Conservation (phyloP, 176 grass and related monocot genomes). For the Tillandsia fasciculata region DNA sequence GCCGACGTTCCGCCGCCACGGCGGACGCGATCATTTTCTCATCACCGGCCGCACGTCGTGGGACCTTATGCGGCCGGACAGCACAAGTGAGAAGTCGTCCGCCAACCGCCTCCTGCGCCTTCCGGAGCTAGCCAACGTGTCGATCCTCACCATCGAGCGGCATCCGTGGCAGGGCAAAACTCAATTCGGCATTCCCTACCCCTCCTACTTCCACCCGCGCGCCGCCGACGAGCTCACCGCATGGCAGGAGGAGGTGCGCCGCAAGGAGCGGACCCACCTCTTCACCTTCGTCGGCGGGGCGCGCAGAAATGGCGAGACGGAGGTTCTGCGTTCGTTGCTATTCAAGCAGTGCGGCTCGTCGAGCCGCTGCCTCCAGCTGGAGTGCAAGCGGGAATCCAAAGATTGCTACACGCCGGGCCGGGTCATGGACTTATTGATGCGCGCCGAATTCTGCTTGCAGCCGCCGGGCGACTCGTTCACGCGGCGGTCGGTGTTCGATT, state of each 20-base stretch:
- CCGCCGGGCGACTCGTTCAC: conserved; percentile 55
- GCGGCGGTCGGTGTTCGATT: conserved; percentile 63
- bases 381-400: conserved; percentile 19
- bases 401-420: conserved; percentile 35
- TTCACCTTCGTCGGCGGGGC: conserved; percentile 26
- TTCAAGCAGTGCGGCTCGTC: conserved; percentile 14
- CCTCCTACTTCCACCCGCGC: conserved; percentile 33
- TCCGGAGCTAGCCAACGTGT: conserved; percentile 23
- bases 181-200: conserved; percentile 32
- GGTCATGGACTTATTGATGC: conserved; percentile 52
- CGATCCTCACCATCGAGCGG: conserved; percentile 27
- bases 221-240: conserved; percentile 8
- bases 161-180: conserved; percentile 14
- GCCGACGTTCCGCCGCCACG: conserved; percentile 14
- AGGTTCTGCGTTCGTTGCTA: not conserved
- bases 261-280: conserved; percentile 14
- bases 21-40: conserved; percentile 30
- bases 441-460: conserved; percentile 64
- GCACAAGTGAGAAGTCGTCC: not conserved
- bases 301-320: not conserved
- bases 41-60: conserved; percentile 8
- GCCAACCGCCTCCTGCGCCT: conserved; percentile 14
- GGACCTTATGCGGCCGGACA: conserved; percentile 5
- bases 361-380: conserved; percentile 16
- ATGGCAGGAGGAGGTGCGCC: conserved; percentile 27